Conservation (phyloP, 495 filamentous ascomycete species). For the Trichoderma orchidacearum region DNA sequence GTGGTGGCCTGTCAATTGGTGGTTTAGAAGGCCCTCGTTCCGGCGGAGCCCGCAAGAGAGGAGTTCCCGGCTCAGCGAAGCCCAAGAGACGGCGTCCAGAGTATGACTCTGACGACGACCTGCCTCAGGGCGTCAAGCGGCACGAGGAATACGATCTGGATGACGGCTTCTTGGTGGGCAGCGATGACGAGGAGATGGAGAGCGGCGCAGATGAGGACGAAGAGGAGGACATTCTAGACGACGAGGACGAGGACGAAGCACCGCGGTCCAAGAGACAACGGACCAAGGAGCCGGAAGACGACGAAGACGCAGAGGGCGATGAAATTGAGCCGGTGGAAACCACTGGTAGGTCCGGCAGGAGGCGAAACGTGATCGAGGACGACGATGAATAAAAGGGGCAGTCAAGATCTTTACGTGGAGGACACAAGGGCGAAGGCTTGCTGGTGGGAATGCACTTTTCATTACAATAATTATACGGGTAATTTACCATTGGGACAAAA, state of each 20-base stretch:
- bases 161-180: constrained; percentile 64
- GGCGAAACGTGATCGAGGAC: constrained; percentile 31
- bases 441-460: not conserved
- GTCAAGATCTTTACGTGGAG: not conserved
- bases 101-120: constrained; percentile 51
- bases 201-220: constrained; percentile 51
- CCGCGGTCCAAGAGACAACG: constrained; percentile 35
- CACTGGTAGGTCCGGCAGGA: constrained; percentile 18
- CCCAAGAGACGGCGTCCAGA: constrained; percentile 32
- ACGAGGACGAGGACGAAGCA: constrained; percentile 31
- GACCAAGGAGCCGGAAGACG: constrained; percentile 28
- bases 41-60: constrained; percentile 26
- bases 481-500: not conserved
- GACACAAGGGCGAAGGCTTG: not conserved
- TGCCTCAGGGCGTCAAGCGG: constrained; percentile 44
- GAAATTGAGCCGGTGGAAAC: constrained; percentile 24
- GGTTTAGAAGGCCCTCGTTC: constrained; percentile 52
- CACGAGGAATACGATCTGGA: constrained; percentile 79
- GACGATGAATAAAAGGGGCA: constrained; percentile 23
- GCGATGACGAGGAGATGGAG: constrained; percentile 52
- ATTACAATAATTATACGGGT: not conserved
- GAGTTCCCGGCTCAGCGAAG: constrained; percentile 23
- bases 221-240: constrained; percentile 30
- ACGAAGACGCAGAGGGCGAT: constrained; percentile 30
- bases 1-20: constrained; percentile 49